phyloP scores from a whole-genome alignment of 2,329 filamentous ascomycete genomes.

The Grosmannia huntii region DNA sequence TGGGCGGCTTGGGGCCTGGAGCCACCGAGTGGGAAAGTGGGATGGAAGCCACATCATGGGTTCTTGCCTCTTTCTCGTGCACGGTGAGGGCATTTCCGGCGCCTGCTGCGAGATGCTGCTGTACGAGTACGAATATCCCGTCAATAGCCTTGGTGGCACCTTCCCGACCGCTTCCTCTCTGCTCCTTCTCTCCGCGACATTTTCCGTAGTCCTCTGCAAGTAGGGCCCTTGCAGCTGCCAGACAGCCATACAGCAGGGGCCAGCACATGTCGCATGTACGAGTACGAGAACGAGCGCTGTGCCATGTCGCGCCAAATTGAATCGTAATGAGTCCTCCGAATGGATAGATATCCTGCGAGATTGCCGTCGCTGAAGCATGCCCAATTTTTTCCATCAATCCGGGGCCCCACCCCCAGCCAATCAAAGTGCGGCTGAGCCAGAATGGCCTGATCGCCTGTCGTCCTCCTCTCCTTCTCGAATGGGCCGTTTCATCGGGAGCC shows the following conservation, averaged over 20 bases:
- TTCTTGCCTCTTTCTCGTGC: not conserved
- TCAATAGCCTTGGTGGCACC: not conserved
- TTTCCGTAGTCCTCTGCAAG: not conserved
- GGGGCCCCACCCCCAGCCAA: not conserved
- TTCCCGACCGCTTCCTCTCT: not conserved
- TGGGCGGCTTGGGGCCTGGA: conserved; percentile 1
- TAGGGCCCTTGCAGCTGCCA: no score
- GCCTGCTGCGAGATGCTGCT: not conserved
- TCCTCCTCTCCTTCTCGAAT: not conserved
- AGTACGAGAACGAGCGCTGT: no score
- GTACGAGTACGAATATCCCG: not conserved
- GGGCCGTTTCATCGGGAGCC: not conserved
- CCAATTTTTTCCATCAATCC: not conserved
- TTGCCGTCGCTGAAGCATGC: not conserved
- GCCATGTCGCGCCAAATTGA: no score
- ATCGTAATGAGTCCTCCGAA: no score
- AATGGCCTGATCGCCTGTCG: not conserved
- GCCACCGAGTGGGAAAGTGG: not conserved
- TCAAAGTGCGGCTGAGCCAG: not conserved
- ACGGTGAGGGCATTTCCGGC: not conserved
- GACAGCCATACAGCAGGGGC: no score
- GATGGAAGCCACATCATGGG: not conserved
- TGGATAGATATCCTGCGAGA: not conserved
- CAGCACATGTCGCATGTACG: no score
- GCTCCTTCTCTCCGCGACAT: not conserved